Evolutionary conservation across 2,329 filamentous ascomycete genomes (phyloP).

Genomic region (Chaetomium globosum): DNA sequence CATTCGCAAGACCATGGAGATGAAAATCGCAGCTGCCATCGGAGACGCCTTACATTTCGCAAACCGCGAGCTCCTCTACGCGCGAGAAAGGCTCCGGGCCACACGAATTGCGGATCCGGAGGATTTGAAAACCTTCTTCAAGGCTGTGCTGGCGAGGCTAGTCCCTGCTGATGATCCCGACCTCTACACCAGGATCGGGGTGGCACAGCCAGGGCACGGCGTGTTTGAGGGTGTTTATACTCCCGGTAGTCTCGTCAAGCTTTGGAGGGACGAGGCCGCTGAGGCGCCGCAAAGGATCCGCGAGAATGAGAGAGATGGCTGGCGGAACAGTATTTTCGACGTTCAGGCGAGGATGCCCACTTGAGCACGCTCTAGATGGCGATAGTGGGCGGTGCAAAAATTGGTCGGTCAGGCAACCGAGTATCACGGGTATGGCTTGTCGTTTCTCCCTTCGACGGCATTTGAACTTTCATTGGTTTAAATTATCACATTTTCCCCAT

Average conservation of each 20-base stretch:
- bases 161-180: constrained; percentile 74
- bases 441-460: not conserved
- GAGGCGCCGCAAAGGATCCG: constrained; percentile 73
- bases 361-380: constrained; percentile 13
- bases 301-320: constrained; percentile 70
- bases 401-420: not conserved
- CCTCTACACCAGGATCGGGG: constrained; percentile 71
- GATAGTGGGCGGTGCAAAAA: not conserved
- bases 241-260: constrained; percentile 81
- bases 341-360: constrained; percentile 41
- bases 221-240: constrained; percentile 85
- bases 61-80: constrained; percentile 85
- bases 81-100: constrained; percentile 81
- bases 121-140: constrained; percentile 79
- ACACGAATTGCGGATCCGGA: constrained; percentile 80
- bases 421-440: not conserved
- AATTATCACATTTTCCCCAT: not conserved
- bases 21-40: constrained; percentile 72
- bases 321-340: constrained; percentile 84
- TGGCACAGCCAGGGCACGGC: constrained; percentile 57
- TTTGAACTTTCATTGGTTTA: not conserved
- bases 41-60: constrained; percentile 68
- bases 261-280: constrained; percentile 82
- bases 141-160: constrained; percentile 76
- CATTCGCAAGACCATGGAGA: constrained; percentile 76